Evolutionary conservation across 129 eudicot genomes (phyloP).

Genomic region (Kitagawia praeruptora): DNA sequence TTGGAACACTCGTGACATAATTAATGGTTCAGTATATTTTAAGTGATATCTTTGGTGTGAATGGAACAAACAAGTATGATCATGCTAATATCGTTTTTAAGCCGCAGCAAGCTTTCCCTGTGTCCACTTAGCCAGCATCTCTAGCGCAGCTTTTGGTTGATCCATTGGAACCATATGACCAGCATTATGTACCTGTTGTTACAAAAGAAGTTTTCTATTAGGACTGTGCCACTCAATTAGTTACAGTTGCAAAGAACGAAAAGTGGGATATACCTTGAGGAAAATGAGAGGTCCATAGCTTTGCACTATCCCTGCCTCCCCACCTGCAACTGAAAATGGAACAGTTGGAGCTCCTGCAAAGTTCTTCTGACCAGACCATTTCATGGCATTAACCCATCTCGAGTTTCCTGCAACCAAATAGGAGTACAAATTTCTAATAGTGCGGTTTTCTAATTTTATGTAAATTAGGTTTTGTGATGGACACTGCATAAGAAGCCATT

Average conservation of each 20-base stretch:
- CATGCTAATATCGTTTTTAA: not conserved
- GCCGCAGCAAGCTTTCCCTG: slow-evolving; percentile 36
- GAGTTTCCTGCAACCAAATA: slow-evolving; percentile 44
- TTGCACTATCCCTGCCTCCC: slow-evolving; percentile 48
- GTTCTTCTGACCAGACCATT: slow-evolving; percentile 65
- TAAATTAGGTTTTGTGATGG: not conserved
- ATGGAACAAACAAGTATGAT: slow-evolving; percentile 12
- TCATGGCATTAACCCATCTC: slow-evolving; percentile 76
- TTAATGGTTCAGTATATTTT: not conserved
- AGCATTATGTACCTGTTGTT: slow-evolving; percentile 39
- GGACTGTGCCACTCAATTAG: not conserved
- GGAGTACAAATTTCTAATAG: not conserved
- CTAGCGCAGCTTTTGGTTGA: slow-evolving; percentile 58
- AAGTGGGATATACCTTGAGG: slow-evolving; percentile 32
- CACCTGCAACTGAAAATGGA: slow-evolving; percentile 49
- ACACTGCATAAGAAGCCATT: not conserved
- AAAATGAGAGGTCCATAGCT: slow-evolving; percentile 67
- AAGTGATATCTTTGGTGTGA: not conserved
- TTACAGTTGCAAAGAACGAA: not conserved
- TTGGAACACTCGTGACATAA: not conserved
- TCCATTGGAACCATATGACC: slow-evolving; percentile 97
- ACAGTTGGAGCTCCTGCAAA: slow-evolving; percentile 44
- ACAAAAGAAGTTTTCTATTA: not conserved
- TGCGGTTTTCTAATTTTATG: not conserved
- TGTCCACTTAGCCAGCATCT: slow-evolving; percentile 78